Evolutionary conservation across 176 grass and related monocot genomes (phyloP).

Genomic region (Cenchrus americanus): DNA sequence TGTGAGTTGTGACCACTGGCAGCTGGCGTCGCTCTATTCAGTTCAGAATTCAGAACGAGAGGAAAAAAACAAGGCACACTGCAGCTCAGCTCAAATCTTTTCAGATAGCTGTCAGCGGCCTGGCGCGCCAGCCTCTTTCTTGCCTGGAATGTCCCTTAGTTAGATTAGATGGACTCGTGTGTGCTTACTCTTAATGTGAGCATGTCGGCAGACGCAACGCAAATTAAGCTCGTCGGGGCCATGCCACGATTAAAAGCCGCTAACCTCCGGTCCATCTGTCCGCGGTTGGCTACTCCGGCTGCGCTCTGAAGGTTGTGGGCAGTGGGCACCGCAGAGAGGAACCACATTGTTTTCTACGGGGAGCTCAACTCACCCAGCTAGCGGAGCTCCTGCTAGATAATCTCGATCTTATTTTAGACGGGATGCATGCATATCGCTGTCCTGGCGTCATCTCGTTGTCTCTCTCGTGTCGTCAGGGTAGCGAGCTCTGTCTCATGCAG

Average conservation of each 20-base stretch:
- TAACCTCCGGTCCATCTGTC: not conserved
- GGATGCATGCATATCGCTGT: not conserved
- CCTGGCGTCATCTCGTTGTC: not conserved
- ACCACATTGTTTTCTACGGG: not conserved
- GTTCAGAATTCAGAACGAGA: too few relatives aligned
- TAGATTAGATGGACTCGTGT: conserved; percentile 19
- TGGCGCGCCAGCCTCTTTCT: not conserved
- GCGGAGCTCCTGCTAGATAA: not conserved
- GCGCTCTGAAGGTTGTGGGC: not conserved
- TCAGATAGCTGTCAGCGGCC: not conserved
- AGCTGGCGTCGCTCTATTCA: too few relatives aligned
- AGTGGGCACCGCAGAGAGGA: not conserved
- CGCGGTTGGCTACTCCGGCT: not conserved
- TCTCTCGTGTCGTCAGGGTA: not conserved
- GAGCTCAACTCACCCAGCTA: not conserved
- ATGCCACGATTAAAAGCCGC: conserved; percentile 29
- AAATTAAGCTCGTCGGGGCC: not conserved
- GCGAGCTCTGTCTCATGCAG: not conserved
- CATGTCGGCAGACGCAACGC: conserved; percentile 26
- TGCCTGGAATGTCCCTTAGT: not conserved
- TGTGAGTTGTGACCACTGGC: too few relatives aligned
- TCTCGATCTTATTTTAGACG: not conserved
- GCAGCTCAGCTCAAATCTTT: not conserved
- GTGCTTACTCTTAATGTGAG: conserved; percentile 6
- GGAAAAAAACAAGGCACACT: too few relatives aligned